Conservation (phyloP, 2,329 filamentous ascomycete species). For the Falciphora oryzae region DNA sequence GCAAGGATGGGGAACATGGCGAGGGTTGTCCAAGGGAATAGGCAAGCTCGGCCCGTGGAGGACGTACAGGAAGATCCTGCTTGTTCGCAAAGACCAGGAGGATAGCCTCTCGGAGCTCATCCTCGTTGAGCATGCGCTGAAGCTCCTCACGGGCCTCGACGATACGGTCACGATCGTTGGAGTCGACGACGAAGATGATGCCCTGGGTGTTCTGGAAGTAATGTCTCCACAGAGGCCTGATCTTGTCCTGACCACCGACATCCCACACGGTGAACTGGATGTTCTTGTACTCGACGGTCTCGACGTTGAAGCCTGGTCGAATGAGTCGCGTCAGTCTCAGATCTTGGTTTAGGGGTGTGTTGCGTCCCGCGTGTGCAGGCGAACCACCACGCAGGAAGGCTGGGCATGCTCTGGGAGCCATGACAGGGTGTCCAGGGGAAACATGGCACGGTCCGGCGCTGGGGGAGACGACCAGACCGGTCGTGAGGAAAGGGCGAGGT, state of each 20-base stretch:
- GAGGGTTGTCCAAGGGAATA: constrained; percentile 18
- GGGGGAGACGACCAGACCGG: too few species aligned
- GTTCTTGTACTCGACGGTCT: constrained; percentile 99
- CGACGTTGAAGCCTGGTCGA: constrained; percentile 87
- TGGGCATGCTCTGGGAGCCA: neutral
- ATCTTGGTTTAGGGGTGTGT: too few species aligned
- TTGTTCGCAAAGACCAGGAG: constrained; percentile 99
- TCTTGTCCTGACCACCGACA: constrained; percentile 99
- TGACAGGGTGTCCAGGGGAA: too few species aligned
- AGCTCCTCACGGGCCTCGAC: constrained; percentile 95
- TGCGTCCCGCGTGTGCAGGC: constrained; percentile 6
- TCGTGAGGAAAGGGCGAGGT: neutral
- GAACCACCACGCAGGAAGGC: neutral
- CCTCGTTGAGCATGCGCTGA: constrained; percentile 97
- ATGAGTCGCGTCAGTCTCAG: too few species aligned
- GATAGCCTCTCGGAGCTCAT: constrained; percentile 95
- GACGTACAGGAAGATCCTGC: constrained; percentile 92
- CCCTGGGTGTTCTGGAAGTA: constrained; percentile 99
- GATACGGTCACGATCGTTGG: constrained; percentile 97
- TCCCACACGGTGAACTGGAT: constrained; percentile 99
- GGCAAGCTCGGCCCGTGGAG: neutral
- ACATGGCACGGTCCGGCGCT: too few species aligned
- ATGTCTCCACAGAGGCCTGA: constrained; percentile 97
- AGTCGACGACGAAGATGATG: constrained; percentile 99
- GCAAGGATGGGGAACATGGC: constrained; percentile 15